Evolutionary conservation across 805 yeast species (phyloP).

Genomic region (Metschnikowia aberdeeniae): DNA sequence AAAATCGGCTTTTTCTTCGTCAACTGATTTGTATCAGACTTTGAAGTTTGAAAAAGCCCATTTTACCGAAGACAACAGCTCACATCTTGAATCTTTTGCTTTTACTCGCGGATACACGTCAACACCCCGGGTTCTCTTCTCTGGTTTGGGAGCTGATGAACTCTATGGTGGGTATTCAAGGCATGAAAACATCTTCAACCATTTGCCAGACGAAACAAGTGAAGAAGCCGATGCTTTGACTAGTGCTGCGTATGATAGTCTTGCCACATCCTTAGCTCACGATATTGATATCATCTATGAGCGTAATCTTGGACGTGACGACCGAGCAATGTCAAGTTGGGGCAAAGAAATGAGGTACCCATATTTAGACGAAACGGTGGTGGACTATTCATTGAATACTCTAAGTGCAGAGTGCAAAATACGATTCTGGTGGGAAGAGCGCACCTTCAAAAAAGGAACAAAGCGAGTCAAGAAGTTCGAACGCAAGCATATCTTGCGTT

Average conservation of each 20-base stretch:
- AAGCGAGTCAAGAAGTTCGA: slow-evolving; percentile 26
- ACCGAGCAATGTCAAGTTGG: slow-evolving; percentile 79
- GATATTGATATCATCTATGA: slow-evolving; percentile 74
- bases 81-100: not conserved
- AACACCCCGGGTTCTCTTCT: slow-evolving; percentile 64
- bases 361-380: slow-evolving; percentile 62
- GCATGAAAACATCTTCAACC: slow-evolving; percentile 53
- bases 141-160: slow-evolving; percentile 98
- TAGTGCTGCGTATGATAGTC: slow-evolving; percentile 29
- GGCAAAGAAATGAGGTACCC: slow-evolving; percentile 92
- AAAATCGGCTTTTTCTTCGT: not conserved
- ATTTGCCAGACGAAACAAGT: slow-evolving; percentile 17
- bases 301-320: slow-evolving; percentile 88
- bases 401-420: slow-evolving; percentile 49
- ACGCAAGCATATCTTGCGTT: slow-evolving; percentile 57
- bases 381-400: slow-evolving; percentile 42
- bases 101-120: slow-evolving; percentile 37
- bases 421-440: slow-evolving; percentile 27
- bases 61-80: too few species aligned
- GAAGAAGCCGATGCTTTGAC: slow-evolving; percentile 11
- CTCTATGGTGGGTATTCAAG: slow-evolving; percentile 93
- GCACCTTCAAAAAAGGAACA: slow-evolving; percentile 21
- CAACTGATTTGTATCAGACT: not conserved
- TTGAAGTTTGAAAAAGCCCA: too few species aligned
- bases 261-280: slow-evolving; percentile 56